These are phyloP conservation scores for Eucalyptus urophylla DNA, from an alignment of 345 rosid species.

Conservation along the genomic window DNA sequence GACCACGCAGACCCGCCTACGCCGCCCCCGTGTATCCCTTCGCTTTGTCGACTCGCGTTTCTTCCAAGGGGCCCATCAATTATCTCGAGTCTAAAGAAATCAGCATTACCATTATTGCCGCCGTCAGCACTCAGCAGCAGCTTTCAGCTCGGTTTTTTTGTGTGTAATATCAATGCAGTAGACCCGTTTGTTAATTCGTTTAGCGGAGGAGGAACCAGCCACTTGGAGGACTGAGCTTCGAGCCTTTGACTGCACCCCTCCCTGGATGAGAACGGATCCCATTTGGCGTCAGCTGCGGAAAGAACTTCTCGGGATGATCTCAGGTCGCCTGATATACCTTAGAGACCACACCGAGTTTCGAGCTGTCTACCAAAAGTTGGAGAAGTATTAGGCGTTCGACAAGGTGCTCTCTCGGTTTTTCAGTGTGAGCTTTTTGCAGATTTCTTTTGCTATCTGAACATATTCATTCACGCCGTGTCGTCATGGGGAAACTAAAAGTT, in stretches of 20 bases:
- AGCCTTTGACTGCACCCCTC: background rate
- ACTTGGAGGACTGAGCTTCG: background rate
- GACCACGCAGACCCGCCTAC: background rate
- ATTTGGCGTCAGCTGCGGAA: background rate
- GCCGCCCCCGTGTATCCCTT: background rate
- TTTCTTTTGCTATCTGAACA: background rate
- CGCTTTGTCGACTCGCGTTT: background rate
- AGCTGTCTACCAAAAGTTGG: background rate
- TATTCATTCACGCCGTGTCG: background rate
- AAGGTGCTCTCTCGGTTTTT: background rate
- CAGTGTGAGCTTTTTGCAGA: background rate
- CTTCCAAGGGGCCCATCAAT: background rate
- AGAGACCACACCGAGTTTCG: background rate
- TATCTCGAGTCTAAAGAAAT: background rate
- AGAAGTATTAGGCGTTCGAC: background rate
- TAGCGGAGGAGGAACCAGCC: background rate
- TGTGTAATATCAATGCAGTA: background rate
- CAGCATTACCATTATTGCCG: background rate
- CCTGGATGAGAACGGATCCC: background rate
- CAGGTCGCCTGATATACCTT: background rate
- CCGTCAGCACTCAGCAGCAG: background rate
- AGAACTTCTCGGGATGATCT: background rate
- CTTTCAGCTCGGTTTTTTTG: background rate
- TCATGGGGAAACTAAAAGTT: background rate
- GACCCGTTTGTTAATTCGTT: background rate